phyloP scores from a whole-genome alignment of 176 grass and related monocot species.

The Aegilops sharonensis region DNA sequence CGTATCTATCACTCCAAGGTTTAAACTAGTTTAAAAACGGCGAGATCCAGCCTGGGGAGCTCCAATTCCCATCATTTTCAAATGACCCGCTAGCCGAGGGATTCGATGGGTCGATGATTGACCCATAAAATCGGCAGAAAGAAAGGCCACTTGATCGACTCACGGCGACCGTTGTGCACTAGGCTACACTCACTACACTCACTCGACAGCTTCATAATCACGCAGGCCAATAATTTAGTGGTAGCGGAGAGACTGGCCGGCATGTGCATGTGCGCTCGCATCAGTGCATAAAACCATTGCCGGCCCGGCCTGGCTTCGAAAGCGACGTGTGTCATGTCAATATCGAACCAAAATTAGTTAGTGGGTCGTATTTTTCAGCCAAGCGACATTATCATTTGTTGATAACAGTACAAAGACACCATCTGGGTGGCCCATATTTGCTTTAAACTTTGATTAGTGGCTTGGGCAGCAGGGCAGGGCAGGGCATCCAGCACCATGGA shows the following conservation, averaged over 20 bases:
- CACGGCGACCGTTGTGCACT: not conserved
- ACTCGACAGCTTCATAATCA: constrained; percentile 4
- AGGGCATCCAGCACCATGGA: not conserved
- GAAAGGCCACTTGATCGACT: not conserved
- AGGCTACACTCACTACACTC: not conserved
- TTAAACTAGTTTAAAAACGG: not conserved
- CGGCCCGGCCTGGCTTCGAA: not conserved
- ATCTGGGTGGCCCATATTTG: not conserved
- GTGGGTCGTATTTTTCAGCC: no score
- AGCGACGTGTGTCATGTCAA: not conserved
- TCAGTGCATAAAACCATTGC: not conserved
- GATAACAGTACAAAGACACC: not conserved
- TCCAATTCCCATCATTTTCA: not conserved
- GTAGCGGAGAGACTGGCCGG: not conserved
- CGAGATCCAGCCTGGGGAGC: constrained; percentile 19
- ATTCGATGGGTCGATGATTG: not conserved
- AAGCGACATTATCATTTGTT: not conserved
- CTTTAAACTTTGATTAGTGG: not conserved
- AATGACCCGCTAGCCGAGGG: not conserved
- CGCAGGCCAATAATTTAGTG: not conserved
- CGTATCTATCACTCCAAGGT: not conserved
- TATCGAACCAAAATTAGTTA: not conserved
- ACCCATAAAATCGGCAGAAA: not conserved
- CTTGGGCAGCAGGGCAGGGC: not conserved
- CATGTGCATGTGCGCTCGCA: constrained; percentile 33